phyloP scores from a whole-genome alignment of 2,329 filamentous ascomycete genomes.

The Blastomyces percursus region DNA sequence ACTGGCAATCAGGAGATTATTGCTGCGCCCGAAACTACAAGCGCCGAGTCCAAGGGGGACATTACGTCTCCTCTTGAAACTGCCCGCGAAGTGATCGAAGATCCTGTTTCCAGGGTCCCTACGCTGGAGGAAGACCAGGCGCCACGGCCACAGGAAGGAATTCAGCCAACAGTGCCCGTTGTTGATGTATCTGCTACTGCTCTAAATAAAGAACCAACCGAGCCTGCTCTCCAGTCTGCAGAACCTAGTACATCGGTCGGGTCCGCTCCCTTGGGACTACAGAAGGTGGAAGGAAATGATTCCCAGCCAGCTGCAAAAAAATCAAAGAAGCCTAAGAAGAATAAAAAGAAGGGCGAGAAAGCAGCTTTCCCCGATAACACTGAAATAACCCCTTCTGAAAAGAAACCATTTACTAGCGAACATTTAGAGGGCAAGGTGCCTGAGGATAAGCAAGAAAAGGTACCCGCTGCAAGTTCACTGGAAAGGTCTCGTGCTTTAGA shows the following conservation, averaged over 20 bases:
- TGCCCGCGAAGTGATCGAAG: neutral
- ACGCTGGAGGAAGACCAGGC: neutral
- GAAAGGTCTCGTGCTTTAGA: neutral
- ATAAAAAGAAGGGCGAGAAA: slow-evolving; percentile 11
- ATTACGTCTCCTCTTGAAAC: neutral
- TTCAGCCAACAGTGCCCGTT: slow-evolving; percentile 4
- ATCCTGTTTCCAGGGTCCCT: neutral
- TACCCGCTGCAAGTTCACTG: neutral
- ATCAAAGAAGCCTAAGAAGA: slow-evolving; percentile 21
- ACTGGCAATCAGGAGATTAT: neutral
- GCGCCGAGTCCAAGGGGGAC: neutral
- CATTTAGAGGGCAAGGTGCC: neutral
- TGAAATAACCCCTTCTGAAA: neutral
- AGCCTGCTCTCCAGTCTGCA: slow-evolving; percentile 4
- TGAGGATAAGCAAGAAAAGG: neutral
- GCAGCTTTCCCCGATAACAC: neutral
- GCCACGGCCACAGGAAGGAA: neutral
- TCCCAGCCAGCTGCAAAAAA: slow-evolving; percentile 15
- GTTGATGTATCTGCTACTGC: neutral
- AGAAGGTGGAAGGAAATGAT: slow-evolving; percentile 9
- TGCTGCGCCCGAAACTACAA: neutral
- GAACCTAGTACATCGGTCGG: neutral
- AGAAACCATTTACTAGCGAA: neutral
- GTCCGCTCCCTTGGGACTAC: neutral
- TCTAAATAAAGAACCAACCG: slow-evolving; percentile 3